These are phyloP conservation scores for Mortierella sp. DNA, from an alignment of 371 early-diverging fungal genomes.

Conservation along the genomic window DNA sequence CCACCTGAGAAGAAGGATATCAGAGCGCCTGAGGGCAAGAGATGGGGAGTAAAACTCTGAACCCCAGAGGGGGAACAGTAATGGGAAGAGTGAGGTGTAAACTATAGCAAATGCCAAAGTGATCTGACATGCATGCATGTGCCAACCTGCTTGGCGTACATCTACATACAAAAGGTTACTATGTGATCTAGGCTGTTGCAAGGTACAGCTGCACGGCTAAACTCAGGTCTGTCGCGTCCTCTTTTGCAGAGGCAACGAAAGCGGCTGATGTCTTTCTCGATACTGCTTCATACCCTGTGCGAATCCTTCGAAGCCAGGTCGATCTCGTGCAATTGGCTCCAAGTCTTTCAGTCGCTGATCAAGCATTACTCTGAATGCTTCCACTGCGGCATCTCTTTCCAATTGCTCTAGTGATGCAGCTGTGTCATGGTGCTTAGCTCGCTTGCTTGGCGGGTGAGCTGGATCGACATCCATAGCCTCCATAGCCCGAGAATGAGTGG, in stretches of 20 bases:
- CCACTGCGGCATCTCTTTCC: constrained; percentile 40
- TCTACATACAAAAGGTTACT: not conserved
- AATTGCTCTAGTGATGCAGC: constrained; percentile 12
- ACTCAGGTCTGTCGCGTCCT: constrained; percentile 4
- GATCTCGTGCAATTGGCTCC: constrained; percentile 33
- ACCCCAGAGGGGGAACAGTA: too few relatives aligned
- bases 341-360: constrained; percentile 31
- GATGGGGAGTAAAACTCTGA: too few relatives aligned
- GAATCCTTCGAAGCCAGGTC: constrained; percentile 51
- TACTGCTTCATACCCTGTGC: constrained; percentile 40
- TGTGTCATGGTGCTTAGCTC: not conserved
- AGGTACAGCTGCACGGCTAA: too few relatives aligned
- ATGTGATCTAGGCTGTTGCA: not conserved
- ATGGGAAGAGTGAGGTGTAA: too few relatives aligned
- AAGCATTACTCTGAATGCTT: constrained; percentile 32
- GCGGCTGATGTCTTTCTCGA: constrained; percentile 23
- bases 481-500: not conserved
- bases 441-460: not conserved
- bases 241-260: constrained; percentile 19
- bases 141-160: not conserved
- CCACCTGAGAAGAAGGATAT: too few relatives aligned
- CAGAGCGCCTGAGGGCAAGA: too few relatives aligned
- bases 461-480: constrained; percentile 20
- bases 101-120: too few relatives aligned
- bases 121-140: too few relatives aligned